These are phyloP conservation scores for Penicillium pulvis DNA, from an alignment of 495 filamentous ascomycete species.

Conservation along the genomic window DNA sequence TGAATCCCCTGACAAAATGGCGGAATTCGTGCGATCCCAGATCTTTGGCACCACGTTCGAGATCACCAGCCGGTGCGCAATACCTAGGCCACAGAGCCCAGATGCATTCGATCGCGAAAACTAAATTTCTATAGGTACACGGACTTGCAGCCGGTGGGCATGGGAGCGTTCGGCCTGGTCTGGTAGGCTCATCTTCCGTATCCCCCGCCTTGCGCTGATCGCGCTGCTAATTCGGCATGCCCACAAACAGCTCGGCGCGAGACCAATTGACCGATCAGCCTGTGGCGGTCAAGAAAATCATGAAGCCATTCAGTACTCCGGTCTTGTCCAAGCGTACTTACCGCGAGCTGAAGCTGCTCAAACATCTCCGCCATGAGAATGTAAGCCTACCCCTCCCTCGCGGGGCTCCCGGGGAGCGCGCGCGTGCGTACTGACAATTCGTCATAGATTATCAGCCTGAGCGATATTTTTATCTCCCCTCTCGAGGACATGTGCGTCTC, in stretches of 20 bases:
- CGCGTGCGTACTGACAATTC: conserved; percentile 22
- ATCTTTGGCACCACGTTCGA: conserved; percentile 99
- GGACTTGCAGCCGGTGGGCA: conserved; percentile 96
- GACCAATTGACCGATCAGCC: conserved; percentile 95
- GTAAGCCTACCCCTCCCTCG: conserved; percentile 46
- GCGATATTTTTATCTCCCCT: conserved; percentile 99
- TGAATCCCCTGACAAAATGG: conserved; percentile 57
- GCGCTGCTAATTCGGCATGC: conserved; percentile 23
- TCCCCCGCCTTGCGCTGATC: conserved; percentile 11
- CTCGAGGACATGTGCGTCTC: conserved; percentile 89
- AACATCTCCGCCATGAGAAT: conserved; percentile 96
- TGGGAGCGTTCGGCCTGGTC: conserved; percentile 98
- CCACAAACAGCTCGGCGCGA: conserved; percentile 74
- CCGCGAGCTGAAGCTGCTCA: conserved; percentile 93
- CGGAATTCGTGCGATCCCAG: conserved; percentile 98
- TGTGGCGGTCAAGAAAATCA: conserved; percentile 99
- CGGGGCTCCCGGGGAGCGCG: neutral
- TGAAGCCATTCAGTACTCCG: conserved; percentile 99
- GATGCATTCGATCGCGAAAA: conserved; percentile 15
- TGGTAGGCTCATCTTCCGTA: conserved; percentile 63
- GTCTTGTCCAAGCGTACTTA: conserved; percentile 97
- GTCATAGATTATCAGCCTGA: conserved; percentile 88
- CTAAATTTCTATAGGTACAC: conserved; percentile 68
- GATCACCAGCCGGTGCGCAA: conserved; percentile 91
- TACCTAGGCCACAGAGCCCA: conserved; percentile 10